phyloP scores from a whole-genome alignment of 345 rosid genomes.

The Pugionium cornutum region DNA sequence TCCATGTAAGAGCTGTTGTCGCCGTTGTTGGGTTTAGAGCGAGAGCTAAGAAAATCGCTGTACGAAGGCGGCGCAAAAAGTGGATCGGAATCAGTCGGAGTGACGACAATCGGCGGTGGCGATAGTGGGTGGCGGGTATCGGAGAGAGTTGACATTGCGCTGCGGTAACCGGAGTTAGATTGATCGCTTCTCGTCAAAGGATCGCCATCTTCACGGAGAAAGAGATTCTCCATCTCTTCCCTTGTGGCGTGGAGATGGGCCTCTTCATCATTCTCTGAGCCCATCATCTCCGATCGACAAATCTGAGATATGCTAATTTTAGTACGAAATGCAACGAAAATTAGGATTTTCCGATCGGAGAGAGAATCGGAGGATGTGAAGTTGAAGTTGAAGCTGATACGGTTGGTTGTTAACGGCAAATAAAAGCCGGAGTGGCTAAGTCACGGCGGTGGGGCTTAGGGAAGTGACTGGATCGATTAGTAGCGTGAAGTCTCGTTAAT shows the following conservation, averaged over 20 bases:
- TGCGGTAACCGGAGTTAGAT: conserved; percentile 56
- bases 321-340: conserved; percentile 1
- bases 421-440: conserved; percentile 4
- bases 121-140: conserved; percentile 58
- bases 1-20: conserved; percentile 64
- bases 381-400: background rate
- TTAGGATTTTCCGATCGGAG: background rate
- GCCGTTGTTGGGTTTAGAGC: conserved; percentile 35
- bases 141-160: conserved; percentile 62
- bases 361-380: background rate
- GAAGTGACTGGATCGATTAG: conserved; percentile 9
- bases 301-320: conserved; percentile 16
- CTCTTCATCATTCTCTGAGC: conserved; percentile 66
- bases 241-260: conserved; percentile 47
- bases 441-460: conserved; percentile 30
- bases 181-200: conserved; percentile 26
- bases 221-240: conserved; percentile 58
- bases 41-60: conserved; percentile 44
- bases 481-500: conserved; percentile 26
- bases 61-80: conserved; percentile 47
- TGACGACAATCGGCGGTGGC: conserved; percentile 41
- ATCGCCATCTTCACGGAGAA: conserved; percentile 38
- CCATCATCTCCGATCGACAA: conserved; percentile 61
- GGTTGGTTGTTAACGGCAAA: background rate
- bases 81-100: conserved; percentile 78